Evolutionary conservation across 805 yeast species (phyloP).

Genomic region (Yamadazyma paraphyllophila): DNA sequence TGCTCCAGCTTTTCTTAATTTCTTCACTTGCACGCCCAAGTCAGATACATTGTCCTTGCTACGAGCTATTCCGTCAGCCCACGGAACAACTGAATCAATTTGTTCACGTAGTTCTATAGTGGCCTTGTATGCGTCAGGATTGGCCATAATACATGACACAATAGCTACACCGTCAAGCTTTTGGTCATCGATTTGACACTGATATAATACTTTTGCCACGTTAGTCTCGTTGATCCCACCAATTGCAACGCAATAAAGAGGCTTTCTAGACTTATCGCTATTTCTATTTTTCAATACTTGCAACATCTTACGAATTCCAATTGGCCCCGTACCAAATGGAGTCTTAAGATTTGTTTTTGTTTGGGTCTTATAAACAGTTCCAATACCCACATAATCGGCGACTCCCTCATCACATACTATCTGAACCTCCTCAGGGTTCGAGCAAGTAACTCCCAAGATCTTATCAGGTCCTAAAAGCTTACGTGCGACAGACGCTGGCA

Average conservation of each 20-base stretch:
- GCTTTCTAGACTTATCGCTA: conserved; percentile 12
- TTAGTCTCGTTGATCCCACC: conserved; percentile 75
- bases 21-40: neutral
- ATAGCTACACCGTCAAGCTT: conserved; percentile 80
- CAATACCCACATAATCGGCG: conserved; percentile 82
- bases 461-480: conserved; percentile 67
- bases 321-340: conserved; percentile 55
- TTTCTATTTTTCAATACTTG: conserved; percentile 36
- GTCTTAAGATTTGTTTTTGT: conserved; percentile 63
- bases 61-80: neutral
- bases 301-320: conserved; percentile 58
- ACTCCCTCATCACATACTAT: conserved; percentile 47
- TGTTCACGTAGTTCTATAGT: conserved; percentile 36
- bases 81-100: conserved; percentile 17
- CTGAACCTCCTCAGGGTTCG: conserved; percentile 53
- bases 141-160: conserved; percentile 82
- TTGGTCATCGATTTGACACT: conserved; percentile 44
- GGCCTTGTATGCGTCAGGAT: conserved; percentile 49
- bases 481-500: conserved; percentile 61
- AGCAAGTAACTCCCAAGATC: conserved; percentile 77
- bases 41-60: neutral
- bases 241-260: conserved; percentile 66
- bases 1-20: conserved; percentile 39
- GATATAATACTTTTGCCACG: conserved; percentile 54
- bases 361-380: conserved; percentile 70